Base-by-base conservation (phyloP, 106 monocot species). In the Acorus gramineus region DNA sequence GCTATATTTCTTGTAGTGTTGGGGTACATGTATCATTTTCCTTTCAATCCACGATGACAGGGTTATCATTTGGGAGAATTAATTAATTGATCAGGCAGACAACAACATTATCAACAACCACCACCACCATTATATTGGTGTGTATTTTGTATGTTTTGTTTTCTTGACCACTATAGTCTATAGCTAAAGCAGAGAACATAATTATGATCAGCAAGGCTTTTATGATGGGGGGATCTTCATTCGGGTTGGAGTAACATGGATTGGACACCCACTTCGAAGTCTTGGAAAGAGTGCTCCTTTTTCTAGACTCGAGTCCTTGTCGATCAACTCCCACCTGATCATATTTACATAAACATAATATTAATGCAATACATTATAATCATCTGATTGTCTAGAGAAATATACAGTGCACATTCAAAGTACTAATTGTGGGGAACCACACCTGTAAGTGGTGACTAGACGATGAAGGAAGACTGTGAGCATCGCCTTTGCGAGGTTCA, bases 401-500 rank as follows among this genome's bases (percentile, higher is more conserved):
- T 28, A 28, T 28, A 42, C 42, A 52, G 14, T 14, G 14, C 5
- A 7, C 6, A 28, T 57, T 49, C 8, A 47, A 42, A 5, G 10
- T 2, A 65, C 11, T 42, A 2, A 46, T 4, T 50, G 8, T 46
- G 2, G 12, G 2, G 7, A 12, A 11, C 4, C 46, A 4, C 14
- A 91, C 90, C 80, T 86, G 64, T 73, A 91, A 49, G 57, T 84
- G 2, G 87, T 92, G 59, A 84, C 68, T 8, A 92, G 79, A 4
- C 79, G 75, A 56, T 87, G 86, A 4, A 92, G 77, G 62, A 92
- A 92, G 44, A 92, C 76, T 10, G 84, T 53, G 86, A 92, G 86
- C 86, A 87, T 84, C n/a, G 74, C 76, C 77, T 77, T 92, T 44
- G 91, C 91, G 10, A 87, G 64, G 66, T 92, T 92, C 77, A 92